Evolutionary conservation across 192 early-diverging fungal genomes (phyloP).

Genomic region (Phlyctochytrium planicorne): DNA sequence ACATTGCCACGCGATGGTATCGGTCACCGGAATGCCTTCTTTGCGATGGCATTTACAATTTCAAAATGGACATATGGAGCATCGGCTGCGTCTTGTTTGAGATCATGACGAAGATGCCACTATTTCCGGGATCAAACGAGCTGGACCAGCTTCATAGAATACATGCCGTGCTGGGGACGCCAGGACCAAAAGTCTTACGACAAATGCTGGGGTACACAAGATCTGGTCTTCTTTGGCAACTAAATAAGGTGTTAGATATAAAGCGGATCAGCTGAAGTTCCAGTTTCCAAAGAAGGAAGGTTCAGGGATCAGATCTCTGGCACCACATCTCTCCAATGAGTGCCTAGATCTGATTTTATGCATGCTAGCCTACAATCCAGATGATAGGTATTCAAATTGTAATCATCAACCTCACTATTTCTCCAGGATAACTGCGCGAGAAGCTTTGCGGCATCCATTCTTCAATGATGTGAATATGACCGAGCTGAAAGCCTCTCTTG

Average conservation of each 20-base stretch:
- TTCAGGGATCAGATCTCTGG: slow-evolving; percentile 43
- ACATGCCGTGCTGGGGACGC: slow-evolving; percentile 59
- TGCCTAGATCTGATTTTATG: slow-evolving; percentile 49
- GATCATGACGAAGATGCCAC: slow-evolving; percentile 50
- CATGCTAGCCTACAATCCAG: slow-evolving; percentile 52
- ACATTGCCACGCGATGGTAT: slow-evolving; percentile 69
- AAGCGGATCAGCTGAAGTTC: slow-evolving; percentile 44
- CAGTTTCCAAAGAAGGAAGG: slow-evolving; percentile 54
- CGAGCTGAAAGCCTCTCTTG: slow-evolving; percentile 7
- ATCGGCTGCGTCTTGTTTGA: slow-evolving; percentile 63
- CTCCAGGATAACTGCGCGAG: slow-evolving; percentile 44
- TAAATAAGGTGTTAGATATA: slow-evolving; percentile 19
- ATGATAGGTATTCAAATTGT: slow-evolving; percentile 37
- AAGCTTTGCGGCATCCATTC: slow-evolving; percentile 44
- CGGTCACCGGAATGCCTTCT: slow-evolving; percentile 66
- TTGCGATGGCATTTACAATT: slow-evolving; percentile 54
- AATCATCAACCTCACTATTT: background rate
- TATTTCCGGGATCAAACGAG: slow-evolving; percentile 63
- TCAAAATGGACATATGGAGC: slow-evolving; percentile 66
- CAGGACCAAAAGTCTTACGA: slow-evolving; percentile 47
- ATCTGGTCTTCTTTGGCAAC: background rate
- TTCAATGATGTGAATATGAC: slow-evolving; percentile 38
- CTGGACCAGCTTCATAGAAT: slow-evolving; percentile 63
- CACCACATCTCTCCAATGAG: slow-evolving; percentile 43
- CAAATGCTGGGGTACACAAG: slow-evolving; percentile 56